Percentiles rank a stretch among this genome's conserved stretches.
phyloP scores from a whole-genome alignment of 495 filamentous ascomycete species.

The Opeltia flavorubescens region DNA sequence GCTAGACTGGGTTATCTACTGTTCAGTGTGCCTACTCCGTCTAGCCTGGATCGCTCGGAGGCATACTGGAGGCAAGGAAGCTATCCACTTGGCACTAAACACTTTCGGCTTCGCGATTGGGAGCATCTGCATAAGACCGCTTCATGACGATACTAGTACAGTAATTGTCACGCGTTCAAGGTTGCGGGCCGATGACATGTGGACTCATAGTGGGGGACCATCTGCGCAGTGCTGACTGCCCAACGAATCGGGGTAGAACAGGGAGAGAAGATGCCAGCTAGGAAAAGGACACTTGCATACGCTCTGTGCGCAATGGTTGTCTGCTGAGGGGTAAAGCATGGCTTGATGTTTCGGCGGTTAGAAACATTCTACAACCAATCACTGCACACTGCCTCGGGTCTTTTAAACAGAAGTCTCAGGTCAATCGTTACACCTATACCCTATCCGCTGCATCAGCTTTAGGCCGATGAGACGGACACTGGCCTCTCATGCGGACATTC shows the following conservation, averaged over 20 bases:
- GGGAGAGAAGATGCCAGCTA: background rate
- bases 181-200: conserved; percentile 14
- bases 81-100: background rate
- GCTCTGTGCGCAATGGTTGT: background rate
- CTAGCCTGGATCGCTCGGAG: conserved; percentile 2
- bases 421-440: too few relatives aligned
- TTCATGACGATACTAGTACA: conserved; percentile 1
- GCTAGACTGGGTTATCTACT: conserved; percentile 4
- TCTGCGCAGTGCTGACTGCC: background rate
- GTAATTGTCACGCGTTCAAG: conserved; percentile 4
- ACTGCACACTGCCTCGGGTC: background rate
- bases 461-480: too few relatives aligned
- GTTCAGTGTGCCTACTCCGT: conserved; percentile 1
- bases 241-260: background rate
- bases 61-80: background rate
- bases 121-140: background rate
- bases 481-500: too few relatives aligned
- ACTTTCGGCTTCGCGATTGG: background rate
- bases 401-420: background rate
- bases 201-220: conserved; percentile 1
- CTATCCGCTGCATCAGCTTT: too few relatives aligned
- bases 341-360: conserved; percentile 12
- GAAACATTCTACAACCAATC: conserved; percentile 12
- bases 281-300: background rate
- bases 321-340: conserved; percentile 3